Evolutionary conservation across 768 basidiomycete genomes (phyloP).

Genomic region (Lentinula lateritia): DNA sequence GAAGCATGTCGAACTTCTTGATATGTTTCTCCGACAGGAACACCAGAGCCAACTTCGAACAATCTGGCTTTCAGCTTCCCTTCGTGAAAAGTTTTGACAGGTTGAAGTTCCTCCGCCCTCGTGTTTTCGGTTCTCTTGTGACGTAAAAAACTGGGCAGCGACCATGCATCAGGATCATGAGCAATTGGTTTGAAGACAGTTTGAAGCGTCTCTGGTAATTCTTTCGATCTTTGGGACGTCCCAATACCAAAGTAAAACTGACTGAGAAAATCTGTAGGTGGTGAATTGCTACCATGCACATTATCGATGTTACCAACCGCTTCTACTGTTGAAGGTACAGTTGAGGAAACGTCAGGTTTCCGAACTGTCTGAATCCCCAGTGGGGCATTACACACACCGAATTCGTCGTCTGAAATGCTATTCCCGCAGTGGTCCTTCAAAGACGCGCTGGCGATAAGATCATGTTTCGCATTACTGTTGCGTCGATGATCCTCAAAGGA

Average conservation of each 20-base stretch:
- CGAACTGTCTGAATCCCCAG: not conserved
- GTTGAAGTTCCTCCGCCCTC: not conserved
- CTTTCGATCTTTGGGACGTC: not conserved
- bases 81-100: not conserved
- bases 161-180: constrained; percentile 3
- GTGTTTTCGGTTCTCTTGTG: constrained; percentile 1
- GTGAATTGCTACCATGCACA: not conserved
- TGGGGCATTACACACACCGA: not conserved
- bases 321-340: not conserved
- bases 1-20: not conserved
- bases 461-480: not conserved
- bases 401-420: not conserved
- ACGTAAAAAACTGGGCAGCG: constrained; percentile 1
- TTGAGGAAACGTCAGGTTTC: not conserved
- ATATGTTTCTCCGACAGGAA: not conserved
- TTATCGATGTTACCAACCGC: not conserved
- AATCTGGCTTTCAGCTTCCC: not conserved
- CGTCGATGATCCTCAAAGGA: not conserved
- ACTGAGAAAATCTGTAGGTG: not conserved
- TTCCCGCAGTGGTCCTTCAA: not conserved
- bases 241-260: too few relatives aligned
- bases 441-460: not conserved
- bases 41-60: not conserved
- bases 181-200: not conserved
- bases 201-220: not conserved